Evolutionary conservation across 2,329 filamentous ascomycete species (phyloP), one percentile per base, ranked within the genome.

Genomic region (Fusarium sp.): DNA sequence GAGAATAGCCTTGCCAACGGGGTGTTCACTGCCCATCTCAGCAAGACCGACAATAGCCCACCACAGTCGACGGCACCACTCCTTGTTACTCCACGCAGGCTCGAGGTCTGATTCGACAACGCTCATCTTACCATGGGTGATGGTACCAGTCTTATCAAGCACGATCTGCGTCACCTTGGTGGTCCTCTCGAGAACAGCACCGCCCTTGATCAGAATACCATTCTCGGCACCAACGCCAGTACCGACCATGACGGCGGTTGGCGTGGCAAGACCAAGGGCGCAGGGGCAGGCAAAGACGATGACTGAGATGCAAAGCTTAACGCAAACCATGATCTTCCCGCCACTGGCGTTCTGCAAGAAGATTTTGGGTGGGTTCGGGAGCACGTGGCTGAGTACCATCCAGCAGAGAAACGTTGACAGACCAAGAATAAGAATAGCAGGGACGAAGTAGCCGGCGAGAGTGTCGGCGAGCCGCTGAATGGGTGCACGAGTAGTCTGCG

Each of bases 221-320:
- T 97, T 91, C 78, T 97, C 92, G 4, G 96, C 96, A 49, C 96
- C 96, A 30, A 97, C 89, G 60, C 96, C 96, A n/a, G 96, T 98
- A 42, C 96, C 96, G 28, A 99, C 96, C 96, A 99, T 98, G 76
- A 99, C 94, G 4, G 96, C 96, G 1, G 96, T 99, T 4, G 96
- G 96, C 2, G 96, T 98, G 23, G 94, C 94, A 19, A 99, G 86
- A 56, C 96, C 96, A n/a, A 99, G 88, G 2, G 96, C 96, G 76
- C 96, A 99, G 19, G 96, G 96, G 75, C 96, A 99, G 6, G 96
- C 96, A 77, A 99, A 97, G 20, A 98, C 96, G 75, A 99, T 97
- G 69, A 99, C 96, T 0, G 96, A 97, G 72, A 99, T 99, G 80
- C 96, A 98, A 17, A 99, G 89, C 82, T 98, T 96, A 67, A 98